Base-by-base conservation (phyloP, 495 filamentous ascomycete genomes). In the Podospora fimiseda region DNA sequence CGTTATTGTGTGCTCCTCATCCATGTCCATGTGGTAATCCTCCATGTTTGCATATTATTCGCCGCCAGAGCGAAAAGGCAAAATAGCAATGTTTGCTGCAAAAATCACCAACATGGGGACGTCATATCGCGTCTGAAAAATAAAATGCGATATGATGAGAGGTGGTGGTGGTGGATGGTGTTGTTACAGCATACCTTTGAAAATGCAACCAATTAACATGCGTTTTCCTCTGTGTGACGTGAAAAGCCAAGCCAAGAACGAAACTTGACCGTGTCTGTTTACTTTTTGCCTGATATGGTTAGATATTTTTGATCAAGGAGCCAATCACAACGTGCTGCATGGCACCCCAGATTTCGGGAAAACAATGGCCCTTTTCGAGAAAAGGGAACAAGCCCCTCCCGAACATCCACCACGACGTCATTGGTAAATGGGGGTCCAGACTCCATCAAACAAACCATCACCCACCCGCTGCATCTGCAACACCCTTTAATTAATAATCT, bases 1-100 rank as follows among this genome's bases (percentile, higher is more conserved):
- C 48, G 60, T 70, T 57, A 61, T 58, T 38, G 61, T 60, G 51
- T 42, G 51, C 43, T 60, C 60, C 21, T 52, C 55, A 47, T 47
- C 44, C 44, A 47, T 47, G 20, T 49, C 33, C 42, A 22, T 42
- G n/a, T n/a, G n/a, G n/a, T n/a, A n/a, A n/a, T 33, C 27, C 6
- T 59, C 57, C 53, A 50, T 53, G 48, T 42, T 48, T 30, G 49
- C 49, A 41, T 36, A 14, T 49, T 44, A n/a, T 47, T 36, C 39
- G 53, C 30, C 43, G 38, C 38, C 15, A 15, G 22, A 23, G 23
- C 14, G 5, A n/a, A 19, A 13, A 38, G 43, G n/a, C 21, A 45
- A 45, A n/a, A n/a, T 33, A 5, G 27, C 27, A 11, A 33, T 11
- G 27, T 6, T 11, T 6, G 27, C 27, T 33, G 27, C 27, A 33